Percentiles rank a stretch among this genome's conserved stretches.
These are phyloP conservation scores for Aspergillus sp. DNA, from an alignment of 2,329 filamentous ascomycete species.

Conservation along the genomic window DNA sequence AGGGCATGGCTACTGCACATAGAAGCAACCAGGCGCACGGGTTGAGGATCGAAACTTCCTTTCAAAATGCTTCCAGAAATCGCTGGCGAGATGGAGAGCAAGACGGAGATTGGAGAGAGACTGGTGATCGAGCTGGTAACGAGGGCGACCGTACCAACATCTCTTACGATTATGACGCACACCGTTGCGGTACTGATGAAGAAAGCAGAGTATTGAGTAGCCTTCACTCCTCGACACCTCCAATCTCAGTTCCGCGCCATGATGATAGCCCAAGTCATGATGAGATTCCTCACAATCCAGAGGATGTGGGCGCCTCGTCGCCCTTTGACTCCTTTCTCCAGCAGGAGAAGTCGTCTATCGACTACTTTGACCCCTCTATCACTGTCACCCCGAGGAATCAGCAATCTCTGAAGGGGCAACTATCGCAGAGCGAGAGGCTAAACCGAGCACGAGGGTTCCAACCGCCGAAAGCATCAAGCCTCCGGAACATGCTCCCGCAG, in stretches of 20 bases:
- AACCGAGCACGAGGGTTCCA: slow-evolving; percentile 29
- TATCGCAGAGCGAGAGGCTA: slow-evolving; percentile 32
- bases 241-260: slow-evolving; percentile 46
- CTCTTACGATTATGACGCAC: slow-evolving; percentile 34
- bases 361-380: slow-evolving; percentile 43
- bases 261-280: slow-evolving; percentile 30
- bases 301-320: slow-evolving; percentile 38
- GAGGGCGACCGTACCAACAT: slow-evolving; percentile 38
- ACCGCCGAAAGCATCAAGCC: slow-evolving; percentile 33
- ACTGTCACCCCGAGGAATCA: slow-evolving; percentile 41
- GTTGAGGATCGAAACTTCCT: slow-evolving; percentile 43
- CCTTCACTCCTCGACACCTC: slow-evolving; percentile 44
- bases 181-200: slow-evolving; percentile 39
- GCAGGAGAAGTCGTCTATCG: slow-evolving; percentile 42
- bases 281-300: slow-evolving; percentile 38
- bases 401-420: slow-evolving; percentile 39
- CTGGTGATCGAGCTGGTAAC: slow-evolving; percentile 34
- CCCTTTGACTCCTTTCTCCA: slow-evolving; percentile 45
- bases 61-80: slow-evolving; percentile 26
- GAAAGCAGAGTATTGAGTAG: slow-evolving; percentile 39
- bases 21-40: slow-evolving; percentile 32
- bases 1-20: slow-evolving; percentile 41
- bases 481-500: slow-evolving; percentile 38
- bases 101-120: slow-evolving; percentile 21
- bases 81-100: slow-evolving; percentile 28